A percentile compares a stretch with the other conserved stretches of the same genome.
Conservation (phyloP, 2,329 filamentous ascomycete genomes). For the Bipolaris zeicola region DNA sequence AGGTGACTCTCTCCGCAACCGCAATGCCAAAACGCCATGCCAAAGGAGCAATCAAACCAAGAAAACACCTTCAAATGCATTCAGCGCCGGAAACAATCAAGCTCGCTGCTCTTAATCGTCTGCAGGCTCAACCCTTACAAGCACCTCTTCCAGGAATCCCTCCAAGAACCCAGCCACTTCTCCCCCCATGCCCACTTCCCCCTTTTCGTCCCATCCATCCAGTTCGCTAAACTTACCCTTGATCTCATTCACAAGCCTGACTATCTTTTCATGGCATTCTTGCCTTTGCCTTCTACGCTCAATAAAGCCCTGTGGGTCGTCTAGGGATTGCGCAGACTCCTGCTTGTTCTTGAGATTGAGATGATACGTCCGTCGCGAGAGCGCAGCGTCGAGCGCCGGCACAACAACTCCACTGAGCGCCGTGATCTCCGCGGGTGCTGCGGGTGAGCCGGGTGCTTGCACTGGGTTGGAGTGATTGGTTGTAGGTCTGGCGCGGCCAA, state of each 20-base stretch:
- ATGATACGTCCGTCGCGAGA: conserved; percentile 73
- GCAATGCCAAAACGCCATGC: conserved; percentile 9
- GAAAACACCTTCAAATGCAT: neutral
- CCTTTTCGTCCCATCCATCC: conserved; percentile 82
- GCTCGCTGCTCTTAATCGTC: conserved; percentile 61
- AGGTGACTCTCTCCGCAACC: neutral
- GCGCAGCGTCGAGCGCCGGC: conserved; percentile 87
- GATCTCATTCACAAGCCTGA: conserved; percentile 80
- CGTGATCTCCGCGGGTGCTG: conserved; percentile 73
- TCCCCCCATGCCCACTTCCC: conserved; percentile 91
- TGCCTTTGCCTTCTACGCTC: conserved; percentile 42
- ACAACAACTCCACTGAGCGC: conserved; percentile 90
- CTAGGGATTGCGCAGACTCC: conserved; percentile 53
- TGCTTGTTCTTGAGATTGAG: conserved; percentile 56
- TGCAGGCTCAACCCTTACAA: conserved; percentile 87
- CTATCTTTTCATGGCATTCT: conserved; percentile 81
- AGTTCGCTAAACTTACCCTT: conserved; percentile 86
- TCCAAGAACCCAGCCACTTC: conserved; percentile 89
- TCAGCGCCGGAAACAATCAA: conserved; percentile 2
- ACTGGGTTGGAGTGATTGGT: conserved; percentile 24
- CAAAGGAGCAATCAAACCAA: conserved; percentile 2
- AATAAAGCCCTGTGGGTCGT: conserved; percentile 61
- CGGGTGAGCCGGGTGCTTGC: conserved; percentile 58
- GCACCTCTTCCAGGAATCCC: conserved; percentile 88
- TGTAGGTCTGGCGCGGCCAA: conserved; percentile 36